Evolutionary conservation across 768 basidiomycete species (phyloP), one percentile per base, ranked within the genome.

Genomic region (Russula sp.): DNA sequence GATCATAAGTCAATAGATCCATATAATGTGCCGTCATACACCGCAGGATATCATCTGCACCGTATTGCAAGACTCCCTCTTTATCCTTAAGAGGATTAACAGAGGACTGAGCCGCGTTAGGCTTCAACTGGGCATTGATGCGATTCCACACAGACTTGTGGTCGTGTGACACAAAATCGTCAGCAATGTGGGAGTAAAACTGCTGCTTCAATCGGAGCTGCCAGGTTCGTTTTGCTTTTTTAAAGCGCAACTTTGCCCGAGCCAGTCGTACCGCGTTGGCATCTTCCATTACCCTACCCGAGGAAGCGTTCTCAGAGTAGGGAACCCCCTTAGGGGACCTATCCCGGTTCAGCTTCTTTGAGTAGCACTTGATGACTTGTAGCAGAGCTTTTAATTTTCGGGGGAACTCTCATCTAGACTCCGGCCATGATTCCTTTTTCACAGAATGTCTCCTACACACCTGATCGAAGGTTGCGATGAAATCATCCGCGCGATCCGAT

Each of bases 1-100:
- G 59, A 45, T 60, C 59, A 20, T 60, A 56, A 1, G 34, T 56
- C 8, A 56, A 25, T 25, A 56, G 43, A 25, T 56, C 55, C 55
- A 46, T 6, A 11, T 56, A 53, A 14, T 53, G 52, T 7, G 22
- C 22, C 11, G 25, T 41, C 52, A 53, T 53, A 3, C 4, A 22
- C 14, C 6, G 0, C 8, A 53, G 1, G 11, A 53, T 41, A 3
- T 11, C 11, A 1, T 29, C 7, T 3, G 52, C 36, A 0, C 7
- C 3, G 1, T 42, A 10, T 29, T 42, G 53, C 0, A 54, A 8
- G 1, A 29, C 39, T 0, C 52, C 52, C 16, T 39, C 22, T 18
- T 14, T 25, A 18, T 53, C 22, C 7, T 29, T 39, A 5, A 53
- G 25, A 3, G 52, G 52, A 7, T 25, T 41, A 2, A 43, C 6